Percentiles rank a stretch among this genome's conserved stretches.
These are phyloP conservation scores for Penicillium daleae DNA, from an alignment of 495 filamentous ascomycete genomes.

Conservation along the genomic window DNA sequence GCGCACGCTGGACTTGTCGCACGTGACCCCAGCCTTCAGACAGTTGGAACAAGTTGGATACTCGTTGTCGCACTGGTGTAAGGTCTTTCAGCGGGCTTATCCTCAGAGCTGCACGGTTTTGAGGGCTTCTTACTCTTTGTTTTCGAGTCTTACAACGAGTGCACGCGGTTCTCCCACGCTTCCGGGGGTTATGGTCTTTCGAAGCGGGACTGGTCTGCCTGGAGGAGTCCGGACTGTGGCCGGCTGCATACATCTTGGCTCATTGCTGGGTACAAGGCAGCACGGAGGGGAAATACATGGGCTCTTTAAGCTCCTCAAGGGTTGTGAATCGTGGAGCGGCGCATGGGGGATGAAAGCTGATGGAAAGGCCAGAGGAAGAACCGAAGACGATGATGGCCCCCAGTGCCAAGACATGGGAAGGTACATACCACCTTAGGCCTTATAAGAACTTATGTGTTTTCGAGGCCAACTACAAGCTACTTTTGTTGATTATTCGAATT, in stretches of 20 bases:
- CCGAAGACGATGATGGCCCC: background rate
- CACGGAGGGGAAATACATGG: background rate
- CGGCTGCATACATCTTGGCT: constrained; percentile 23
- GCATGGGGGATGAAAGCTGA: background rate
- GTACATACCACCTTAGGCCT: background rate
- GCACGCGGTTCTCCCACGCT: constrained; percentile 56
- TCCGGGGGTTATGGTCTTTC: constrained; percentile 49
- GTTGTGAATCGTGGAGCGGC: background rate
- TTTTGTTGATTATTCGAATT: background rate
- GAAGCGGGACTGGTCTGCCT: constrained; percentile 30
- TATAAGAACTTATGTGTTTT: background rate
- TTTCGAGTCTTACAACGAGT: constrained; percentile 57
- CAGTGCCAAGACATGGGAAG: constrained; percentile 19
- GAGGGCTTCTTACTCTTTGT: constrained; percentile 42
- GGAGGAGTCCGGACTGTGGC: constrained; percentile 23
- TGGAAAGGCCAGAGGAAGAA: background rate
- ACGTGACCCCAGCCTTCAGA: constrained; percentile 49
- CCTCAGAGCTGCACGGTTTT: constrained; percentile 2
- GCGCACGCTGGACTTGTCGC: constrained; percentile 52
- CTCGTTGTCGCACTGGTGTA: constrained; percentile 46
- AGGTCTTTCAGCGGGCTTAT: background rate
- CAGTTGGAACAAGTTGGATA: constrained; percentile 56
- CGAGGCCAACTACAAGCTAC: background rate
- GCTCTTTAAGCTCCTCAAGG: background rate
- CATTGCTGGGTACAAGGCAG: background rate